Percentiles rank a stretch among this genome's conserved stretches.
Conservation (phyloP, 441 rosid species). For the Populus hybrid region DNA sequence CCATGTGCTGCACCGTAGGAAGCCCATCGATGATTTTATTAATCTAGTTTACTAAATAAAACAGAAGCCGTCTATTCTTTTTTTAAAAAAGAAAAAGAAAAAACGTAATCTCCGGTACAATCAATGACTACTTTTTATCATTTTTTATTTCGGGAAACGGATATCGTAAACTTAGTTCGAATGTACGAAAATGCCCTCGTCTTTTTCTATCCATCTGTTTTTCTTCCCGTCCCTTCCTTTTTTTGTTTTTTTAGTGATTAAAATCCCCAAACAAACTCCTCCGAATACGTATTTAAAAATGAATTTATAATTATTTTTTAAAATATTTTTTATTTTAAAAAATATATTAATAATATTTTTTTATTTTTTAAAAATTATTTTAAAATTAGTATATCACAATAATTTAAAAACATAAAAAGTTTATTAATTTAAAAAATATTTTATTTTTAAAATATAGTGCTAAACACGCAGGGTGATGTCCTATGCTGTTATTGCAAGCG, state of each 20-base stretch:
- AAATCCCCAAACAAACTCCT: not conserved
- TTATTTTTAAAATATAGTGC: too few species aligned
- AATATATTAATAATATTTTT: not conserved
- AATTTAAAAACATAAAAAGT: too few species aligned
- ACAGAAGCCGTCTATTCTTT: constrained; percentile 11
- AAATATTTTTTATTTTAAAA: too few species aligned
- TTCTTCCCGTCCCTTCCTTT: too few species aligned
- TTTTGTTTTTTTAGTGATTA: too few species aligned
- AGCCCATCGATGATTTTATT: not conserved
- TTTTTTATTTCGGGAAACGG: not conserved
- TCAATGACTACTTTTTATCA: constrained; percentile 11
- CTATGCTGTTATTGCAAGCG: not conserved
- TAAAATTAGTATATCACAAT: too few species aligned
- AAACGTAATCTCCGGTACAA: constrained; percentile 13
- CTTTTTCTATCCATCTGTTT: not conserved
- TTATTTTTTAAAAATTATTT: not conserved
- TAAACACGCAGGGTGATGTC: not conserved
- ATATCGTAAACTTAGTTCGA: not conserved
- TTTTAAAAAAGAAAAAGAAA: not conserved
- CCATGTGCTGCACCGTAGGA: constrained; percentile 20
- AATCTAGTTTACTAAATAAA: not conserved
- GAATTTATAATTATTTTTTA: too few species aligned
- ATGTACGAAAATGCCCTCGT: not conserved
- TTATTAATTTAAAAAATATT: too few species aligned
- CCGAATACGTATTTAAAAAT: not conserved